These are phyloP conservation scores for Phytophthora citrophthora DNA, from an alignment of 352 stramenopile genomes.

Conservation along the genomic window DNA sequence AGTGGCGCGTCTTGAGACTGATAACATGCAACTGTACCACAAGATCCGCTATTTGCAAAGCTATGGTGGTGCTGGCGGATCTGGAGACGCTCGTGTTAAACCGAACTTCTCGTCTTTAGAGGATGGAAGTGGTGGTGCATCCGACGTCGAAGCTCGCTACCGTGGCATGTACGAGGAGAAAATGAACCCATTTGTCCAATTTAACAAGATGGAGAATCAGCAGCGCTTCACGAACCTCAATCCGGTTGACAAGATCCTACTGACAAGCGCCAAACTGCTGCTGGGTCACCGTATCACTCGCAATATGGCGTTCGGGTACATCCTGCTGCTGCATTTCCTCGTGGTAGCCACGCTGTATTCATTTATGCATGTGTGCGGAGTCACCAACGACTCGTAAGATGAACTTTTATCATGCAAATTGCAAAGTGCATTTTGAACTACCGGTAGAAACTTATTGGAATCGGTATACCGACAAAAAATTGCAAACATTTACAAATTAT, in stretches of 20 bases:
- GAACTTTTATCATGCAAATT: no score
- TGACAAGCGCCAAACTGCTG: slow-evolving; percentile 87
- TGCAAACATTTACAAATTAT: no score
- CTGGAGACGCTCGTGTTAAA: slow-evolving; percentile 22
- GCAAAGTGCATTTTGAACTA: background rate
- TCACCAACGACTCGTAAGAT: slow-evolving; percentile 68
- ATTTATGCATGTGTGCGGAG: slow-evolving; percentile 85
- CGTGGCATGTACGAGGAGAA: slow-evolving; percentile 90
- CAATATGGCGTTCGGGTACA: slow-evolving; percentile 86
- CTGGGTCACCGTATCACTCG: slow-evolving; percentile 83
- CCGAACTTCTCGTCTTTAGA: slow-evolving; percentile 42
- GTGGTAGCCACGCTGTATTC: slow-evolving; percentile 88
- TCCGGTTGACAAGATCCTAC: slow-evolving; percentile 90
- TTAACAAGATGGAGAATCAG: slow-evolving; percentile 91
- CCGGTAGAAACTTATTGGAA: background rate
- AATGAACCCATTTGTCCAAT: slow-evolving; percentile 93
- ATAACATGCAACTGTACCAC: slow-evolving; percentile 93
- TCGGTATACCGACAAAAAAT: no score
- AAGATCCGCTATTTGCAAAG: slow-evolving; percentile 91
- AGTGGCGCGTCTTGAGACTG: slow-evolving; percentile 76
- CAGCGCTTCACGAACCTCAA: slow-evolving; percentile 92
- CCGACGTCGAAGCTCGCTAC: slow-evolving; percentile 83
- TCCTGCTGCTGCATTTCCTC: slow-evolving; percentile 86
- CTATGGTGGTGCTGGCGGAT: slow-evolving; percentile 50
- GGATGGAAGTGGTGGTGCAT: slow-evolving; percentile 34